phyloP scores from a whole-genome alignment of 169 alveolate genomes.

The Plasmodium reichenowi region DNA sequence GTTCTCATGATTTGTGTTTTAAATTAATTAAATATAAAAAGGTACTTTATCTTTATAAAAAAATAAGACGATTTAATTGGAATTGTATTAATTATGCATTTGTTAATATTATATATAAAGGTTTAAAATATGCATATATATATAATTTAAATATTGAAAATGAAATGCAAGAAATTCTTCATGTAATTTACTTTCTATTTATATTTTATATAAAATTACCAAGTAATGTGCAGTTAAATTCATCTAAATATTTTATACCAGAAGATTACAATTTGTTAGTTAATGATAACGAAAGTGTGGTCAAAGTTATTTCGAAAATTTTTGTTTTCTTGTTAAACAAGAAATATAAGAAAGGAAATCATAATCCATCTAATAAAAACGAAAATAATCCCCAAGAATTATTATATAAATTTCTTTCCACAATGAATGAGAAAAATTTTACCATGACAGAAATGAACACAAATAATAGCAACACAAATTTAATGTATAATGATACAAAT shows the following conservation, averaged over 20 bases:
- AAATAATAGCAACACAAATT: not conserved
- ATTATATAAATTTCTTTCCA: conserved; percentile 19
- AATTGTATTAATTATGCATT: conserved; percentile 64
- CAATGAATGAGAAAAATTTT: conserved; percentile 50
- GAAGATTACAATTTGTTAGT: conserved; percentile 41
- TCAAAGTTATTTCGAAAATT: conserved; percentile 49
- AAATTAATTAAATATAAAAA: conserved; percentile 53
- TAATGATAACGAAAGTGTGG: conserved; percentile 69
- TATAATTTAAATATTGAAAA: conserved; percentile 37
- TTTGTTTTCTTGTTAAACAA: conserved; percentile 54
- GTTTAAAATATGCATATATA: conserved; percentile 70
- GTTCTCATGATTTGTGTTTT: conserved; percentile 68
- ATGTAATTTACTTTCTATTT: conserved; percentile 39
- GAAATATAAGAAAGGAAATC: conserved; percentile 12
- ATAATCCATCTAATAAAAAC: not conserved
- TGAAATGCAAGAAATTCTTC: conserved; percentile 35
- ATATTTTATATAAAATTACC: conserved; percentile 69
- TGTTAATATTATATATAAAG: conserved; percentile 60
- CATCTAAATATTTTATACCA: conserved; percentile 54
- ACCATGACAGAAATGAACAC: conserved; percentile 11
- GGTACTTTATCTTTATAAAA: conserved; percentile 27
- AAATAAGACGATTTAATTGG: conserved; percentile 57
- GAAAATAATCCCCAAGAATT: conserved; percentile 8
- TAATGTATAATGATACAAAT: not conserved
- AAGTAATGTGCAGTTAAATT: conserved; percentile 34